A percentile compares a stretch with the other conserved stretches of the same genome.
Conservation (phyloP, 768 basidiomycete genomes). For the Solioccasus polychromus region DNA sequence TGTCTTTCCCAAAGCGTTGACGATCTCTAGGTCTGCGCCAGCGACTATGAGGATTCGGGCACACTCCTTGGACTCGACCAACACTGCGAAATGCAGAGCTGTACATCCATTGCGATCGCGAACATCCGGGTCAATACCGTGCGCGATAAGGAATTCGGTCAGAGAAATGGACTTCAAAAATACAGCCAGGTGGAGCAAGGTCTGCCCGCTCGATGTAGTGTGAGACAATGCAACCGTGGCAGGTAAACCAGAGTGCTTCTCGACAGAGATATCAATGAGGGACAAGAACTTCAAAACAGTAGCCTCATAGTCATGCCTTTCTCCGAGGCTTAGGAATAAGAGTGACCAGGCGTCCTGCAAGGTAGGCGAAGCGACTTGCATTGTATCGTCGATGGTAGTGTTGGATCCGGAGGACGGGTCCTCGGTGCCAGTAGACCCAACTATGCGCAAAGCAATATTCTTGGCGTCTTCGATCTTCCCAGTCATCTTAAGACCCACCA, state of each 20-base stretch:
- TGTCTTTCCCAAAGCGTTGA: constrained; percentile 68
- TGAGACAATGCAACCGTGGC: constrained; percentile 64
- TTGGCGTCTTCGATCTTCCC: constrained; percentile 92
- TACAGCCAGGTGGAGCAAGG: constrained; percentile 82
- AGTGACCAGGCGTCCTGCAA: constrained; percentile 56
- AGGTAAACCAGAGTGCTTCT: constrained; percentile 39
- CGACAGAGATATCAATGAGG: constrained; percentile 65
- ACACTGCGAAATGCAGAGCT: constrained; percentile 80
- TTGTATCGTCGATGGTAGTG: constrained; percentile 39
- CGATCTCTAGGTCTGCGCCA: constrained; percentile 78
- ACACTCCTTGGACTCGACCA: constrained; percentile 63
- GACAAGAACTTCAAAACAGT: constrained; percentile 79
- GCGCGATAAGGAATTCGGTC: constrained; percentile 66
- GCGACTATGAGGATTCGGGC: constrained; percentile 66
- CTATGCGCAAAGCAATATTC: constrained; percentile 90
- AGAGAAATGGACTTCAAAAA: constrained; percentile 76
- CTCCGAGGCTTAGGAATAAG: constrained; percentile 51
- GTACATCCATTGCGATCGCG: constrained; percentile 91
- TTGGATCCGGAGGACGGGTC: constrained; percentile 36
- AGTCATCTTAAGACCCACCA: constrained; percentile 95
- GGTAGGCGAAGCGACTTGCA: constrained; percentile 50
- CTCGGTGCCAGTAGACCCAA: constrained; percentile 66
- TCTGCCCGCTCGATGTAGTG: constrained; percentile 71
- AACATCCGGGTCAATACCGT: constrained; percentile 73
- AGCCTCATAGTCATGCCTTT: constrained; percentile 65